phyloP scores from a whole-genome alignment of 805 yeast genomes.

The Lachancea fermentati region DNA sequence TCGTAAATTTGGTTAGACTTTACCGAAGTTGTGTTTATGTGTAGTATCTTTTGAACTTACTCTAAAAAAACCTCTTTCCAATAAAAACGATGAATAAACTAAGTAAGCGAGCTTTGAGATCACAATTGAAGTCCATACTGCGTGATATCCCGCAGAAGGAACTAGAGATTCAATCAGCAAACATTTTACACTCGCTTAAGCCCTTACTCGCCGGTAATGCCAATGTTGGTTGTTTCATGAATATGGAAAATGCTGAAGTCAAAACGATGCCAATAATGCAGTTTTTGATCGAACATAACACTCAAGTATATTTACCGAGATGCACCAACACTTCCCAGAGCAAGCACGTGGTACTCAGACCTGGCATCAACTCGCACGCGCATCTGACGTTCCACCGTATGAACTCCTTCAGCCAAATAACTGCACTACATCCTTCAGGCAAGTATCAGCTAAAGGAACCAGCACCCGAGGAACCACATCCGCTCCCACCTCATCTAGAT shows the following conservation, averaged over 20 bases:
- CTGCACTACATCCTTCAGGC: slow-evolving; percentile 56
- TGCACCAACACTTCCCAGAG: slow-evolving; percentile 35
- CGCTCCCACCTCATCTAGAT: slow-evolving; percentile 44
- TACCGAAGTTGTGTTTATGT: no score
- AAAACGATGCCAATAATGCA: slow-evolving; percentile 52
- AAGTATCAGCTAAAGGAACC: slow-evolving; percentile 69
- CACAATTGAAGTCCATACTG: slow-evolving; percentile 15
- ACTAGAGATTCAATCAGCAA: slow-evolving; percentile 24
- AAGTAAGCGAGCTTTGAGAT: slow-evolving; percentile 23
- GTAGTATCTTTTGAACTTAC: no score
- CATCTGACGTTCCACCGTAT: slow-evolving; percentile 56
- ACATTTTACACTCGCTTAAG: slow-evolving; percentile 15
- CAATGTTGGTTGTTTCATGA: slow-evolving; percentile 64
- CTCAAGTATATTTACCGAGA: slow-evolving; percentile 54
- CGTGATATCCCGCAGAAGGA: slow-evolving; percentile 14
- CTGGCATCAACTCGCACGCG: slow-evolving; percentile 20
- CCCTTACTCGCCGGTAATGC: slow-evolving; percentile 11
- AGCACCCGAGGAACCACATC: slow-evolving; percentile 22
- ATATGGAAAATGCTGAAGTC: slow-evolving; percentile 68
- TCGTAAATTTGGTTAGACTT: no score
- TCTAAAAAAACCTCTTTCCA: no score
- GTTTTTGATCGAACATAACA: slow-evolving; percentile 44
- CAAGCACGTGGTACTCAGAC: slow-evolving; percentile 26
- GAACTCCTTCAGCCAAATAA: slow-evolving; percentile 37
- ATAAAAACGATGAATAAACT: no score